These are phyloP conservation scores for Penicillium hordei DNA, from an alignment of 2,329 filamentous ascomycete genomes.

Conservation along the genomic window DNA sequence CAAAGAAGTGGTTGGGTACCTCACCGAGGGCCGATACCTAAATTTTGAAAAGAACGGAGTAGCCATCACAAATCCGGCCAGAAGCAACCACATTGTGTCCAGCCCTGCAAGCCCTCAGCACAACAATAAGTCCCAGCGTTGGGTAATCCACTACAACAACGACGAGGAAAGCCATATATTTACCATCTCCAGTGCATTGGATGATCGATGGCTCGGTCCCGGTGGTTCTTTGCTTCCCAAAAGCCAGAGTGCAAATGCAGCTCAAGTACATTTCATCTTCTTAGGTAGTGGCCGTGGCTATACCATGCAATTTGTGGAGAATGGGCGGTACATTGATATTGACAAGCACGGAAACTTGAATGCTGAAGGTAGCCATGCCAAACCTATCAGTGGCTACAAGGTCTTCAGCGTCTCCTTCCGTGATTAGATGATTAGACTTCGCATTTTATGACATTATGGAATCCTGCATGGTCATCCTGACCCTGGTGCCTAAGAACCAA, in stretches of 20 bases:
- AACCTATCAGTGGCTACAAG: constrained; percentile 22
- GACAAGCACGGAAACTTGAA: constrained; percentile 12
- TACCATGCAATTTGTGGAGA: constrained; percentile 29
- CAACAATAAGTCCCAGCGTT: constrained; percentile 47
- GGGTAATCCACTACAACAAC: constrained; percentile 49
- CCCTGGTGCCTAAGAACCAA: neutral
- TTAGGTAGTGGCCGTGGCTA: constrained; percentile 39
- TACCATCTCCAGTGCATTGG: constrained; percentile 44
- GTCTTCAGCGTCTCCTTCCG: constrained; percentile 39
- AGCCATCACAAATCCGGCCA: constrained; percentile 42
- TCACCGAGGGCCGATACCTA: constrained; percentile 58
- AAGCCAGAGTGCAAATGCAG: constrained; percentile 19
- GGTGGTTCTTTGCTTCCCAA: constrained; percentile 23
- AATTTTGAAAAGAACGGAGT: constrained; percentile 51
- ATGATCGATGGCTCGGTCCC: constrained; percentile 41
- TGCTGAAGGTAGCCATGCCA: neutral
- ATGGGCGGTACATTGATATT: constrained; percentile 24
- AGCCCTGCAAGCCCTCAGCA: constrained; percentile 38
- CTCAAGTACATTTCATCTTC: constrained; percentile 35
- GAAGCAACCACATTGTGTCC: constrained; percentile 15
- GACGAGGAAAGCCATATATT: constrained; percentile 38
- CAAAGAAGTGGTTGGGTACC: constrained; percentile 53
- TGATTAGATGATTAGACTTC: constrained; percentile 9
- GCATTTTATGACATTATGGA: neutral
- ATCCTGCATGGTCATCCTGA: neutral